Evolutionary conservation across 345 rosid species (phyloP), one percentile per base, ranked within the genome.

Genomic region (Citrus cavaleriei): DNA sequence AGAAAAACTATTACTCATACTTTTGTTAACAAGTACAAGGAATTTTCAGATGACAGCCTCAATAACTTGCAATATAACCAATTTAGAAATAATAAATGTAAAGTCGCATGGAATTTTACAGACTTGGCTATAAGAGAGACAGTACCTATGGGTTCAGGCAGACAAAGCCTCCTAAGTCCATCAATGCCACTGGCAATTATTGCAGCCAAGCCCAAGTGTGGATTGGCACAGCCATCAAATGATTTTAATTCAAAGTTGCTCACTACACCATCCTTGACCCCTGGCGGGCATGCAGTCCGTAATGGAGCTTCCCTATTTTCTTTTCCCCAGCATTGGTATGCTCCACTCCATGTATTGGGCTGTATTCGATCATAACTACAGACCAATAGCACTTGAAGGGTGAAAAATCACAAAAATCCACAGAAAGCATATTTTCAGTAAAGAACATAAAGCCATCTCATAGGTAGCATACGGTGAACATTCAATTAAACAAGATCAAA

Each of bases 291-390:
- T 30, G 99, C 92, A 18, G 97, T 88, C 80, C 97, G 84, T 84
- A 94, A 25, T 1, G 99, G 91, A 24, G 93, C 94, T 81, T 94
- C 99, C 28, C 98, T 89, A 84, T 94, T 96, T 83, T 96, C 98
- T 68, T 88, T 91, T n/a, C 99, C 99, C 99, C 99, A 96, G 83
- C 99, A 93, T n/a, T 87, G 92, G 78, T 88, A 96, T 75, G 99
- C 99, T 77, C 98, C 99, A 72, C 93, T 94, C 97, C 98, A 96
- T 67, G 91, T 91, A 76, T 94, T 90, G 18, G 99, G 99, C 79
- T 93, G 95, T 78, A 96, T 86, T 27, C 98, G 97, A 81, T 96
- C 97, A 85, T 96, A 96, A 84, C 99, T 96, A 68, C 54, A 83
- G 21, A 74, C 25, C 22, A 57, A 78, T 25, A 73, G 32, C 10